Conservation (phyloP, 176 grass and related monocot species). For the Oryza meyeriana region DNA sequence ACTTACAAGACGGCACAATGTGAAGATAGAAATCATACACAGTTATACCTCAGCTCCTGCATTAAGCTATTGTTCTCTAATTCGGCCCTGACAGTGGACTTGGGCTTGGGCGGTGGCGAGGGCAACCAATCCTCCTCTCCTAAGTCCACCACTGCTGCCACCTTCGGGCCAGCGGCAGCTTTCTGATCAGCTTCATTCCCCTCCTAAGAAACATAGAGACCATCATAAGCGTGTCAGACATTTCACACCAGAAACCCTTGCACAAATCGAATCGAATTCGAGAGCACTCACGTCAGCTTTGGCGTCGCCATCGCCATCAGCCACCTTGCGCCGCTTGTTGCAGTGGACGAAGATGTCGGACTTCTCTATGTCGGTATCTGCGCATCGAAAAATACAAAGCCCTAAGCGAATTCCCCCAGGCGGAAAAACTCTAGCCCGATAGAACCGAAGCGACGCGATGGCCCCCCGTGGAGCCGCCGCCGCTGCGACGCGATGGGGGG, state of each 20-base stretch:
- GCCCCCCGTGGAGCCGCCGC: too few relatives aligned
- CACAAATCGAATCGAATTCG: background rate
- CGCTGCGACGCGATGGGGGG: too few relatives aligned
- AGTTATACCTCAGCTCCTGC: conserved; percentile 54
- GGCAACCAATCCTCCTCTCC: conserved; percentile 80
- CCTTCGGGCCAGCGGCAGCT: background rate
- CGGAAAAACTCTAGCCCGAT: conserved; percentile 28
- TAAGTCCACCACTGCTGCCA: conserved; percentile 25
- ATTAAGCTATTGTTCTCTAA: conserved; percentile 37
- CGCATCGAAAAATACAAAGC: background rate
- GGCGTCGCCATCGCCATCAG: background rate
- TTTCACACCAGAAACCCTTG: background rate
- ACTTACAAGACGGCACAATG: background rate
- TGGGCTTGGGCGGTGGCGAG: conserved; percentile 57
- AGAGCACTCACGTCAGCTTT: conserved; percentile 25
- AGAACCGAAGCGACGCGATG: background rate
- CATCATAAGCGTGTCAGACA: conserved; percentile 5
- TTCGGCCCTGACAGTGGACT: conserved; percentile 2
- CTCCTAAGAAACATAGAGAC: conserved; percentile 3
- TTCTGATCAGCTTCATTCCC: conserved; percentile 24
- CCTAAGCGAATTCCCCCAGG: background rate
- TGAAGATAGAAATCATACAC: background rate
- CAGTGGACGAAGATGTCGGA: conserved; percentile 57
- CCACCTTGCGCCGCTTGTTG: conserved; percentile 57
- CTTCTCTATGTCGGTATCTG: conserved; percentile 72